These are phyloP conservation scores for Backusella circina DNA, from an alignment of 192 early-diverging fungal species.

Conservation along the genomic window DNA sequence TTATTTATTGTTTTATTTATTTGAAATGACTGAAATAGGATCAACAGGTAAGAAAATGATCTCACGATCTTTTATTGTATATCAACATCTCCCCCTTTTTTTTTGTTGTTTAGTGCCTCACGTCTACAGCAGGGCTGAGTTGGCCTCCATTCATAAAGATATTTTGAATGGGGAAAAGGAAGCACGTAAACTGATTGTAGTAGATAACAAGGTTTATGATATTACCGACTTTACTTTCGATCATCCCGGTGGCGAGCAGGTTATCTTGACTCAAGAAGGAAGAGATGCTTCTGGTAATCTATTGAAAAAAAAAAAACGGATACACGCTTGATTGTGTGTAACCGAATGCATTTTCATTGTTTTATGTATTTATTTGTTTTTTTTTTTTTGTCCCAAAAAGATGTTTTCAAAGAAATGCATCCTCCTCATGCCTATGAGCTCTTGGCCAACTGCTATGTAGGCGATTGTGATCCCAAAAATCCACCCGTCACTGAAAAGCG, in stretches of 20 bases:
- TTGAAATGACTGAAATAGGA: neutral
- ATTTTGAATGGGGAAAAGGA: constrained; percentile 31
- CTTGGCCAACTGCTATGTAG: constrained; percentile 72
- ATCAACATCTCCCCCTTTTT: neutral
- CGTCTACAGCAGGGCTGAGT: constrained; percentile 15
- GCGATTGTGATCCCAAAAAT: constrained; percentile 46
- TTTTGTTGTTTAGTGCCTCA: neutral
- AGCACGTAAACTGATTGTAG: constrained; percentile 53
- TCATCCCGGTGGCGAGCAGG: constrained; percentile 73
- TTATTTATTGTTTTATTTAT: neutral
- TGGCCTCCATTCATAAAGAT: constrained; percentile 3
- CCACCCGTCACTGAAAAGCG: constrained; percentile 5
- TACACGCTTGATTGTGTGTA: neutral
- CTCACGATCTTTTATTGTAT: neutral
- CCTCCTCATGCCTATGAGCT: constrained; percentile 56
- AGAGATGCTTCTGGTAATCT: constrained; percentile 63
- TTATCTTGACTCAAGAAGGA: constrained; percentile 73
- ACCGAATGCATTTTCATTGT: neutral
- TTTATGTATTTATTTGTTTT: neutral
- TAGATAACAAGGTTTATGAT: constrained; percentile 82
- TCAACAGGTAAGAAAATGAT: neutral
- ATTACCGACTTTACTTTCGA: constrained; percentile 65
- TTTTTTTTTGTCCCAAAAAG: constrained; percentile 25
- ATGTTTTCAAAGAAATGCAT: constrained; percentile 80
- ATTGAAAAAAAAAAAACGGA: neutral